A percentile compares a stretch with the other conserved stretches of the same genome.
phyloP scores from a whole-genome alignment of 306 rosid genomes.

The Quercus alba region DNA sequence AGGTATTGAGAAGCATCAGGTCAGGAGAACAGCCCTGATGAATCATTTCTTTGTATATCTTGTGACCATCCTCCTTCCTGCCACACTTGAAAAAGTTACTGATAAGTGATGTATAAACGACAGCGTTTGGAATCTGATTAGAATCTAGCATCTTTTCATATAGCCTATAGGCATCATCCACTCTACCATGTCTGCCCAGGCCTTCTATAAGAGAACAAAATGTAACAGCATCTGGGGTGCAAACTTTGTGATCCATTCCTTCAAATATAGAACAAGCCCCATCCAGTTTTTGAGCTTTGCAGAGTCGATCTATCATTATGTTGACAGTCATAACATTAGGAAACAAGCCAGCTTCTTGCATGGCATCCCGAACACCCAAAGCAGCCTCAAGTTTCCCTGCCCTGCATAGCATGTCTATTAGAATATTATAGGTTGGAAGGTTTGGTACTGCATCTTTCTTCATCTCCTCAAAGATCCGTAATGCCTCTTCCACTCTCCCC shows the following conservation, averaged over 20 bases:
- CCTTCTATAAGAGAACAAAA: slow-evolving; percentile 94
- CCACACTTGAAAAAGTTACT: slow-evolving; percentile 83
- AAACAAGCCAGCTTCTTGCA: slow-evolving; percentile 84
- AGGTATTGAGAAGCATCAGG: slow-evolving; percentile 76
- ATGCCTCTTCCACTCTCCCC: slow-evolving; percentile 72
- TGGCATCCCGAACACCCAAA: slow-evolving; percentile 52
- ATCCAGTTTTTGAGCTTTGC: slow-evolving; percentile 80
- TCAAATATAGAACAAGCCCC: slow-evolving; percentile 86
- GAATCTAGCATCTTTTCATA: slow-evolving; percentile 91
- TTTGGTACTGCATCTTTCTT: slow-evolving; percentile 86
- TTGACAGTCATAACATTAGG: slow-evolving; percentile 85
- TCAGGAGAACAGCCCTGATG: slow-evolving; percentile 71
- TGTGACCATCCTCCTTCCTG: slow-evolving; percentile 94
- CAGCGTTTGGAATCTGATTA: slow-evolving; percentile 55
- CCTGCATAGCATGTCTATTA: slow-evolving; percentile 82
- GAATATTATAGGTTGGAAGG: slow-evolving; percentile 74
- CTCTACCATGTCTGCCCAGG: slow-evolving; percentile 75
- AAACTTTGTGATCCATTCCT: slow-evolving; percentile 74
- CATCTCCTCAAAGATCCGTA: slow-evolving; percentile 65
- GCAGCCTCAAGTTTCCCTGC: slow-evolving; percentile 69
- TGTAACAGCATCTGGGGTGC: slow-evolving; percentile 63
- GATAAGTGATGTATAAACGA: slow-evolving; percentile 76
- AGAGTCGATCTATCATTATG: slow-evolving; percentile 86
- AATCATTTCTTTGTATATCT: slow-evolving; percentile 87
- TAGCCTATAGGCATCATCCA: slow-evolving; percentile 82